These are phyloP conservation scores for Fusarium sp. DNA, from an alignment of 2,329 filamentous ascomycete genomes.

Conservation along the genomic window DNA sequence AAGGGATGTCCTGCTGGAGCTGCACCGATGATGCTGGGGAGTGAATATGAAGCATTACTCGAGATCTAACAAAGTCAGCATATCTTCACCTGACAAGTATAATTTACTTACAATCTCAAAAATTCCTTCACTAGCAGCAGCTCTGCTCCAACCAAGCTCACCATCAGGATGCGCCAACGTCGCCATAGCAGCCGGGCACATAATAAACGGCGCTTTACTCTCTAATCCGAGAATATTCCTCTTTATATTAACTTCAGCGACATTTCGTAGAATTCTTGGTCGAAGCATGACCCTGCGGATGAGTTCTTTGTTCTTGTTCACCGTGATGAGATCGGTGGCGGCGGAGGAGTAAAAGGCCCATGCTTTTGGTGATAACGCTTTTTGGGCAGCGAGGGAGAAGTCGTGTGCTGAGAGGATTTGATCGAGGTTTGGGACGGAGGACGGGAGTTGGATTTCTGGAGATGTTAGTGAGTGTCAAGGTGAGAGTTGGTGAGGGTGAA, in stretches of 20 bases:
- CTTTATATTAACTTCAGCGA: conserved; percentile 62
- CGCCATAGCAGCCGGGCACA: conserved; percentile 74
- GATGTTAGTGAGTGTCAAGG: background rate
- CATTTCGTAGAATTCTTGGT: conserved; percentile 68
- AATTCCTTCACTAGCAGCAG: conserved; percentile 45
- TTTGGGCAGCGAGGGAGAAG: conserved; percentile 68
- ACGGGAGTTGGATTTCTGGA: conserved; percentile 29
- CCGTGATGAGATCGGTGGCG: conserved; percentile 71
- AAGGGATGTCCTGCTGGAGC: conserved; percentile 41
- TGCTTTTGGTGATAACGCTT: conserved; percentile 70
- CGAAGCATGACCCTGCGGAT: conserved; percentile 70
- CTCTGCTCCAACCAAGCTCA: conserved; percentile 58
- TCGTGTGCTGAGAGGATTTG: conserved; percentile 59
- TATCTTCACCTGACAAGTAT: fast-evolving
- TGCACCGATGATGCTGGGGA: conserved; percentile 44
- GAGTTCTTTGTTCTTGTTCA: conserved; percentile 65
- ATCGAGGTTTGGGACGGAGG: conserved; percentile 33
- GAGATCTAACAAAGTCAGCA: conserved; percentile 36
- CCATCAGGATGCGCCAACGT: conserved; percentile 72
- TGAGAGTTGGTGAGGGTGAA: background rate
- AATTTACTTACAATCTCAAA: conserved; percentile 42
- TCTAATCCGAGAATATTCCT: conserved; percentile 66
- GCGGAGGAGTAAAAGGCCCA: conserved; percentile 78
- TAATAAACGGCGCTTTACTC: conserved; percentile 70
- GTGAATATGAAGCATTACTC: conserved; percentile 46